Evolutionary conservation across 2,329 filamentous ascomycete genomes (phyloP).

Genomic region (Cyphellophora europaea): DNA sequence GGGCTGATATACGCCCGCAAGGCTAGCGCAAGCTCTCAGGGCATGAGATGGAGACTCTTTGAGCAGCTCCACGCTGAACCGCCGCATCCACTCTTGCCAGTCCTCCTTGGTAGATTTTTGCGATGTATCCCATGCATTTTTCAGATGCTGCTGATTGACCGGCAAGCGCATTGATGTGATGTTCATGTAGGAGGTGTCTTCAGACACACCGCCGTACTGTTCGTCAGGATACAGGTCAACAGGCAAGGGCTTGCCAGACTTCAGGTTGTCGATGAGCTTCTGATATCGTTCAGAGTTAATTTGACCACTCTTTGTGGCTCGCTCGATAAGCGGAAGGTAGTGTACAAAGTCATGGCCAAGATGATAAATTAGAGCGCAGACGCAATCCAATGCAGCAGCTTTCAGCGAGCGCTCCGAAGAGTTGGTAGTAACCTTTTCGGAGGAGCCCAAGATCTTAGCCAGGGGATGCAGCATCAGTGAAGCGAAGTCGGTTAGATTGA

Average conservation of each 20-base stretch:
- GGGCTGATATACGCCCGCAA: conserved; percentile 85
- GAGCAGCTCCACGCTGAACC: conserved; percentile 89
- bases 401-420: conserved; percentile 61
- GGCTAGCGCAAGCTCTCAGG: conserved; percentile 78
- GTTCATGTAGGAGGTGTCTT: conserved; percentile 46
- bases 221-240: conserved; percentile 87
- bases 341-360: conserved; percentile 91
- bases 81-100: conserved; percentile 97
- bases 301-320: conserved; percentile 66
- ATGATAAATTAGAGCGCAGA: conserved; percentile 92
- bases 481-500: conserved; percentile 94
- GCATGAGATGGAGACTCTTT: conserved; percentile 95
- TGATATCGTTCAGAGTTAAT: conserved; percentile 89
- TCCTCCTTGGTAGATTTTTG: conserved; percentile 97
- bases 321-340: conserved; percentile 89
- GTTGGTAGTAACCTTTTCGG: conserved; percentile 45
- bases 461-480: conserved; percentile 94
- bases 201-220: conserved; percentile 64
- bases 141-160: conserved; percentile 94
- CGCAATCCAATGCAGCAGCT: conserved; percentile 77
- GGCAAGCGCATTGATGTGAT: conserved; percentile 71
- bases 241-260: conserved; percentile 89
- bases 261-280: conserved; percentile 80
- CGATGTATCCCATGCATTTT: conserved; percentile 92
- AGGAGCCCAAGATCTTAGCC: conserved; percentile 51